These are phyloP conservation scores for Candida mesenterica DNA, from an alignment of 1,139 yeast genomes.

Conservation along the genomic window DNA sequence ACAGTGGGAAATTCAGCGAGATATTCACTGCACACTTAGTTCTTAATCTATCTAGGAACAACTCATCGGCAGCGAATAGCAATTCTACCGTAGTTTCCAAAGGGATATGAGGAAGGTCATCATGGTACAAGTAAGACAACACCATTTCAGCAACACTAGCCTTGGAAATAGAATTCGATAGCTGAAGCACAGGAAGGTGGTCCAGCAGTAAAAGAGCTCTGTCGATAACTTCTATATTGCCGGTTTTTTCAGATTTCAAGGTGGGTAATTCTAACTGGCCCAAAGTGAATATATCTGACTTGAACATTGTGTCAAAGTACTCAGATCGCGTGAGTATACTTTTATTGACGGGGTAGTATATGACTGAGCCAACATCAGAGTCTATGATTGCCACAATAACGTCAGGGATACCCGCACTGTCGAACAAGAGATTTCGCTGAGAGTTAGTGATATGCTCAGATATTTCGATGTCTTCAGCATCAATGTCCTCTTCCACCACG, in stretches of 20 bases:
- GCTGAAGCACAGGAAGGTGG: conserved; percentile 31
- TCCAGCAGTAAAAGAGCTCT: conserved; percentile 19
- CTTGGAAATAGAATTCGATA: conserved; percentile 26
- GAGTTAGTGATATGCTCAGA: conserved; percentile 12
- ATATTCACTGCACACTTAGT: conserved; percentile 62
- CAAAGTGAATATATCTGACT: conserved; percentile 37
- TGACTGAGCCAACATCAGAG: conserved; percentile 22
- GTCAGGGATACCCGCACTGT: conserved; percentile 42
- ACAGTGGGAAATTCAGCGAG: conserved; percentile 35
- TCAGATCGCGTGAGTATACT: conserved; percentile 60
- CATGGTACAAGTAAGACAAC: conserved; percentile 59
- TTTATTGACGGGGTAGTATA: conserved; percentile 61
- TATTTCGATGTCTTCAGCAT: conserved; percentile 32
- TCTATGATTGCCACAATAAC: conserved; percentile 42
- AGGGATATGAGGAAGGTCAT: conserved; percentile 51
- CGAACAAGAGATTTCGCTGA: conserved; percentile 20
- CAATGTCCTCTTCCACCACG: conserved; percentile 1
- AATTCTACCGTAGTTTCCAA: conserved; percentile 52
- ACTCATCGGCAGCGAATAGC: conserved; percentile 58
- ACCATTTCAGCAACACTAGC: conserved; percentile 51
- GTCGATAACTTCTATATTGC: conserved; percentile 19
- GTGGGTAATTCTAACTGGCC: conserved; percentile 21
- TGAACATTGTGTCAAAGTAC: conserved; percentile 65
- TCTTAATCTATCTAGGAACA: conserved; percentile 62
- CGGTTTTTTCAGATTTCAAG: conserved; percentile 10